Percentiles rank a stretch among this genome's conserved stretches.
phyloP scores from a whole-genome alignment of 2,329 filamentous ascomycete genomes.

The Fusarium luffae region DNA sequence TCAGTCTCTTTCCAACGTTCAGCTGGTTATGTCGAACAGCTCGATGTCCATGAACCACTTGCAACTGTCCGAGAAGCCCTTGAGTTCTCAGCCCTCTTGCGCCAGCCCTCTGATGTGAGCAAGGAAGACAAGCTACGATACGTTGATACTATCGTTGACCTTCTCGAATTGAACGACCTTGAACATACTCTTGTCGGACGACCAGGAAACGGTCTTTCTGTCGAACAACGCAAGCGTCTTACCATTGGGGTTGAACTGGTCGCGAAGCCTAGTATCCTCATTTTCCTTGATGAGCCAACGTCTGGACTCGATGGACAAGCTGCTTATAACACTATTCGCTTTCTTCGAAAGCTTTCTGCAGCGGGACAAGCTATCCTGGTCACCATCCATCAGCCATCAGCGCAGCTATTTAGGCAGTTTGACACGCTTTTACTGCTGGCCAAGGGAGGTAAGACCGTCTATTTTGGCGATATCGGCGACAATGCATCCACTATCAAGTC shows the following conservation, averaged over 20 bases:
- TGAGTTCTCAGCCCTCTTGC: conserved; percentile 77
- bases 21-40: conserved; percentile 83
- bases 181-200: conserved; percentile 60
- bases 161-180: conserved; percentile 61
- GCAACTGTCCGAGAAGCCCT: conserved; percentile 82
- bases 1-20: conserved; percentile 81
- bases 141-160: conserved; percentile 80
- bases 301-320: conserved; percentile 75
- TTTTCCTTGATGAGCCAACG: conserved; percentile 72
- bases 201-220: conserved; percentile 63
- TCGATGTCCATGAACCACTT: conserved; percentile 79
- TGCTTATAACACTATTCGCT: conserved; percentile 72
- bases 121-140: conserved; percentile 77
- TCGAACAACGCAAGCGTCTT: conserved; percentile 65
- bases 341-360: conserved; percentile 74
- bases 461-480: conserved; percentile 73
- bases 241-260: conserved; percentile 72
- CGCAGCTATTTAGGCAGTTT: conserved; percentile 73
- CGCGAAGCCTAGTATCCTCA: conserved; percentile 67
- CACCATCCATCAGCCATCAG: conserved; percentile 77
- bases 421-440: conserved; percentile 73
- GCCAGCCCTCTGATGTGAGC: conserved; percentile 73
- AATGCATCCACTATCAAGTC: conserved; percentile 64
- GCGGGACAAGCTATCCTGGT: conserved; percentile 75
- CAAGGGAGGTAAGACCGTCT: conserved; percentile 72